Conservation (phyloP, 306 rosid species). For the Hippophae tibetana region DNA sequence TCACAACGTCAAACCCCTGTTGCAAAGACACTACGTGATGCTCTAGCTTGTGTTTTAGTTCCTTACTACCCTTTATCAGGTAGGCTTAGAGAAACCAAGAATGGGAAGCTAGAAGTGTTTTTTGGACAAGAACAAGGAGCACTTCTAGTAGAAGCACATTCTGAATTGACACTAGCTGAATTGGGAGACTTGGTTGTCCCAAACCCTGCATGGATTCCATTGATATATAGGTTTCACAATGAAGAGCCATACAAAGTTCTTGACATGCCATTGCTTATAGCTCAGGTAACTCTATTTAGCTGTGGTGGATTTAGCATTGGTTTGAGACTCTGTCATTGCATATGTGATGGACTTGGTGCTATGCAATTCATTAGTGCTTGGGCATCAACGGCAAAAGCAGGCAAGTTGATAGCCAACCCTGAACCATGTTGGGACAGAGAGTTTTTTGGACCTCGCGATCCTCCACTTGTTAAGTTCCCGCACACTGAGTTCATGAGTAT, state of each 20-base stretch:
- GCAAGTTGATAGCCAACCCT: constrained; percentile 39
- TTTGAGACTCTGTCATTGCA: constrained; percentile 84
- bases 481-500: constrained; percentile 75
- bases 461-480: constrained; percentile 53
- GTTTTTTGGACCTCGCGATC: constrained; percentile 49
- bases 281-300: constrained; percentile 57
- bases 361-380: constrained; percentile 78
- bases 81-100: constrained; percentile 56
- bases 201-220: constrained; percentile 80
- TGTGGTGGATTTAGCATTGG: constrained; percentile 95
- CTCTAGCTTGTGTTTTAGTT: constrained; percentile 66
- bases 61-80: constrained; percentile 87
- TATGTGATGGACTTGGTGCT: constrained; percentile 89
- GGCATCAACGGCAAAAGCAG: constrained; percentile 67
- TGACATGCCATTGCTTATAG: constrained; percentile 83
- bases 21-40: constrained; percentile 26
- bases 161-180: constrained; percentile 36
- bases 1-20: constrained; percentile 24
- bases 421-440: constrained; percentile 71
- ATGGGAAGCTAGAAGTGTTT: constrained; percentile 72
- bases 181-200: constrained; percentile 66
- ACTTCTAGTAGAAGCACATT: constrained; percentile 61
- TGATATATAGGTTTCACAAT: constrained; percentile 61
- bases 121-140: constrained; percentile 67
- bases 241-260: constrained; percentile 82